Evolutionary conservation across 2,329 filamentous ascomycete species (phyloP).

Genomic region (Penicillium polonicum): DNA sequence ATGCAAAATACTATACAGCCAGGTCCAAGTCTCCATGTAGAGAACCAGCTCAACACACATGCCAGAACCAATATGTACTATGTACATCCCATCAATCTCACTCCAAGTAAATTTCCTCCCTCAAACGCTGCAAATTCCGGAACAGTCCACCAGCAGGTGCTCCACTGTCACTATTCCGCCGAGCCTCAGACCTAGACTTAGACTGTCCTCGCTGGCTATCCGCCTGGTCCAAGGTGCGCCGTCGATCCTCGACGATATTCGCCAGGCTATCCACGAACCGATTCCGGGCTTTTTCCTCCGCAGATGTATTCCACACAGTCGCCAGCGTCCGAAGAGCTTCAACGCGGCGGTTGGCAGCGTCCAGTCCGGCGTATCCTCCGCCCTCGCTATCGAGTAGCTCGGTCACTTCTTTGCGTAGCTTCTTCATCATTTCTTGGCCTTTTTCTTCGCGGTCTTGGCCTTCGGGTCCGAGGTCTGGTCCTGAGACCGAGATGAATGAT

Average conservation of each 20-base stretch:
- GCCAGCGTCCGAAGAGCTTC: constrained; percentile 74
- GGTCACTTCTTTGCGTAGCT: constrained; percentile 65
- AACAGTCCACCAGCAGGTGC: constrained; percentile 52
- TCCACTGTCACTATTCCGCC: constrained; percentile 33
- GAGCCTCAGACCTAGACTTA: constrained; percentile 27
- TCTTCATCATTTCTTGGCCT: constrained; percentile 74
- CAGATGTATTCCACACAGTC: constrained; percentile 90
- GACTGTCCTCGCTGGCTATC: constrained; percentile 21
- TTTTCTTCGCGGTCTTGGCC: constrained; percentile 77
- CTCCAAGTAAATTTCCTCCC: constrained; percentile 55
- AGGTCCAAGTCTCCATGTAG: background rate
- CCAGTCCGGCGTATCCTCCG: constrained; percentile 64
- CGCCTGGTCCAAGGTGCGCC: constrained; percentile 46
- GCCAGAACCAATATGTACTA: background rate
- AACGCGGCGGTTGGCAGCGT: constrained; percentile 68
- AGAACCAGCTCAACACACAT: constrained; percentile 8
- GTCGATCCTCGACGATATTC: constrained; percentile 76
- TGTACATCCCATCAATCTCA: constrained; percentile 23
- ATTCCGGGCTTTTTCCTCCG: constrained; percentile 80
- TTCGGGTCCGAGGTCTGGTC: constrained; percentile 68
- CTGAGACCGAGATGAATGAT: constrained; percentile 86
- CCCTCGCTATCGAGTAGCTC: constrained; percentile 60
- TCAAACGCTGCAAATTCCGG: constrained; percentile 53
- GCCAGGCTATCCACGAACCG: constrained; percentile 80
- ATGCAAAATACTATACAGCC: background rate